Evolutionary conservation across 2,329 filamentous ascomycete genomes (phyloP).

Genomic region (Zasmidium cellare): DNA sequence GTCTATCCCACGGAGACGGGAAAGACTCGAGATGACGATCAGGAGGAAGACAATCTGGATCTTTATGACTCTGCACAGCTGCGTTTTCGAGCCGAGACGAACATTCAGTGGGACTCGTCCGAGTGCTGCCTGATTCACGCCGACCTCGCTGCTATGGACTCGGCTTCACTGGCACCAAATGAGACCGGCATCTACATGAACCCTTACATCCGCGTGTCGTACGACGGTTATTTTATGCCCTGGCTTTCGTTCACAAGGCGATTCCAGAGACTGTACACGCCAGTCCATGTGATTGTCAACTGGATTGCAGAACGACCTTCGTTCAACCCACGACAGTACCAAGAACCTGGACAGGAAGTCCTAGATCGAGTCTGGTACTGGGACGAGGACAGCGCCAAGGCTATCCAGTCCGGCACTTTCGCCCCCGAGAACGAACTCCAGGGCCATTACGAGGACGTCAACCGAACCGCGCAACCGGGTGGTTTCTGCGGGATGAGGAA

Average conservation of each 20-base stretch:
- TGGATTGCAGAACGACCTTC: slow-evolving; percentile 58
- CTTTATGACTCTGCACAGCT: slow-evolving; percentile 24
- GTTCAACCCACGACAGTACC: slow-evolving; percentile 60
- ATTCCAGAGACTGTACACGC: slow-evolving; percentile 65
- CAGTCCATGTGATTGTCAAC: slow-evolving; percentile 59
- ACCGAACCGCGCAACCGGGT: slow-evolving; percentile 18
- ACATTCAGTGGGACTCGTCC: slow-evolving; percentile 48
- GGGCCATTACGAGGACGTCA: slow-evolving; percentile 15
- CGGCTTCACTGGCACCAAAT: slow-evolving; percentile 20
- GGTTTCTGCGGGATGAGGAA: slow-evolving; percentile 21
- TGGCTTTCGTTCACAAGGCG: slow-evolving; percentile 62
- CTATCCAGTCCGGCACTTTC: slow-evolving; percentile 15
- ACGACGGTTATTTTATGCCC: slow-evolving; percentile 57
- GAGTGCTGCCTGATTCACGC: slow-evolving; percentile 52
- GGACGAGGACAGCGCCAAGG: slow-evolving; percentile 32
- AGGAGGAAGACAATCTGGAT: slow-evolving; percentile 8
- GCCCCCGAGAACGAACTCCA: slow-evolving; percentile 3
- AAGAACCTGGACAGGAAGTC: slow-evolving; percentile 58
- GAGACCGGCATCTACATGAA: slow-evolving; percentile 70
- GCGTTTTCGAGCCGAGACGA: slow-evolving; percentile 45
- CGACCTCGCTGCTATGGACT: slow-evolving; percentile 38
- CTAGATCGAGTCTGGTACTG: slow-evolving; percentile 54
- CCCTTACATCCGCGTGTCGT: slow-evolving; percentile 71
- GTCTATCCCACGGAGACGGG: background rate
- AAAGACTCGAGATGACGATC: background rate